A percentile compares a stretch with the other conserved stretches of the same genome.
phyloP scores from a whole-genome alignment of 176 grass and related monocot genomes.

The Raddia distichophylla region DNA sequence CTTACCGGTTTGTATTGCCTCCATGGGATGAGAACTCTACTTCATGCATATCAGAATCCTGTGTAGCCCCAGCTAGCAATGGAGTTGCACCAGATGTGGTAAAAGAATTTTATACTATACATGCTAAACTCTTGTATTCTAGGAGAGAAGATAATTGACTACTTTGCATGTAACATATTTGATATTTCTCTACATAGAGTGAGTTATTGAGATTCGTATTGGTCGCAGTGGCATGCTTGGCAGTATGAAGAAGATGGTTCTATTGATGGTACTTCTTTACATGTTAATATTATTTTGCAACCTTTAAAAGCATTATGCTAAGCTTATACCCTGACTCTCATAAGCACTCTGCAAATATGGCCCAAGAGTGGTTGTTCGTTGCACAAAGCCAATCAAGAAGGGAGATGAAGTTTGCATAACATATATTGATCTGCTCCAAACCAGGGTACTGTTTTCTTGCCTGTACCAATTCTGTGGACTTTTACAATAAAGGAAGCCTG shows the following conservation, averaged over 20 bases:
- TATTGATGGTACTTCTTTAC: constrained; percentile 53
- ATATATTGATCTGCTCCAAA: constrained; percentile 82
- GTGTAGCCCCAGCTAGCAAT: constrained; percentile 44
- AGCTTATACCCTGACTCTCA: neutral
- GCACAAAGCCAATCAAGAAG: constrained; percentile 69
- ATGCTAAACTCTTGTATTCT: constrained; percentile 23
- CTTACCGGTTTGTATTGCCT: constrained; percentile 58
- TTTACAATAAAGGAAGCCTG: constrained; percentile 3
- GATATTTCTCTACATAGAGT: constrained; percentile 6
- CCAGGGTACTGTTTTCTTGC: constrained; percentile 58
- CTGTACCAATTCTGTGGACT: constrained; percentile 8
- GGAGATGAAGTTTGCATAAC: constrained; percentile 81
- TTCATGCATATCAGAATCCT: constrained; percentile 37
- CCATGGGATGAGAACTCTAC: constrained; percentile 4
- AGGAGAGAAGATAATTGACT: constrained; percentile 13
- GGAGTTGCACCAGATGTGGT: constrained; percentile 46
- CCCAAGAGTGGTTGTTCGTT: constrained; percentile 75
- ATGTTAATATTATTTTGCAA: constrained; percentile 25
- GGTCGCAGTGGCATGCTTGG: constrained; percentile 62
- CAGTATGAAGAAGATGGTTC: constrained; percentile 34
- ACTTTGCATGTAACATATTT: constrained; percentile 27
- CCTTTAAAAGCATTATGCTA: constrained; percentile 7
- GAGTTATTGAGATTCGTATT: constrained; percentile 31
- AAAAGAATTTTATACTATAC: constrained; percentile 26
- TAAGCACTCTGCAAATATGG: constrained; percentile 60